Conservation (phyloP, 2,329 filamentous ascomycete genomes). For the Rutstroemia sp. region DNA sequence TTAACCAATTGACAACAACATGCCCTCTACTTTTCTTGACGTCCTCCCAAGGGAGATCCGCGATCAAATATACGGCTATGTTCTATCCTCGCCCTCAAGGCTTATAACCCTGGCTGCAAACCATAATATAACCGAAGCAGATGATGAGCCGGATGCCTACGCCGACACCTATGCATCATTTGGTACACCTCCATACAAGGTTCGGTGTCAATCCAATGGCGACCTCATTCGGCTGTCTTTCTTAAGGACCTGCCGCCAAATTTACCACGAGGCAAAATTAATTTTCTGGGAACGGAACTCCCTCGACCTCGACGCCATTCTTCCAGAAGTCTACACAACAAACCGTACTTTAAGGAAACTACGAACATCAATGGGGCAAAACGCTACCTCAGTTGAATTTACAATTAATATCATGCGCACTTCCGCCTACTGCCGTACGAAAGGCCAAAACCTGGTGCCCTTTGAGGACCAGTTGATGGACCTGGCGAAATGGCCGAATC, state of each 20-base stretch:
- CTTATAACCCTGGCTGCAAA: background rate
- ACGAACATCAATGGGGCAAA: background rate
- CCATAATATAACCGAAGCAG: background rate
- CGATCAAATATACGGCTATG: conserved; percentile 11
- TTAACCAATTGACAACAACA: background rate
- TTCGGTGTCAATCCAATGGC: conserved; percentile 2
- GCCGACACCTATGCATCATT: background rate
- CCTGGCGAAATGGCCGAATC: conserved; percentile 5
- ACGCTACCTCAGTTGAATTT: conserved; percentile 3
- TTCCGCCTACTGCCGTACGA: conserved; percentile 3
- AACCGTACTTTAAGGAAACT: conserved; percentile 2
- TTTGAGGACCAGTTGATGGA: conserved; percentile 8
- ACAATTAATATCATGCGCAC: conserved; percentile 5
- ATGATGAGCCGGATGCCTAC: background rate
- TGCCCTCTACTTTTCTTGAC: conserved; percentile 5
- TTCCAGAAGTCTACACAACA: conserved; percentile 1
- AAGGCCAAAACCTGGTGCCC: background rate
- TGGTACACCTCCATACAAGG: conserved; percentile 2
- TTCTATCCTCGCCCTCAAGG: conserved; percentile 4
- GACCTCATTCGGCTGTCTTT: conserved; percentile 6
- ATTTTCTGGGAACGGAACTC: conserved; percentile 9
- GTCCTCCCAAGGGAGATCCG: conserved; percentile 8
- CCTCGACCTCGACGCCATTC: conserved; percentile 3
- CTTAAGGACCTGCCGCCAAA: conserved; percentile 8
- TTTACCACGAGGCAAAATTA: conserved; percentile 4